A percentile compares a stretch with the other conserved stretches of the same genome.
Conservation (phyloP, 1,284 basidiomycete genomes). For the Sporisorium reilianum region DNA sequence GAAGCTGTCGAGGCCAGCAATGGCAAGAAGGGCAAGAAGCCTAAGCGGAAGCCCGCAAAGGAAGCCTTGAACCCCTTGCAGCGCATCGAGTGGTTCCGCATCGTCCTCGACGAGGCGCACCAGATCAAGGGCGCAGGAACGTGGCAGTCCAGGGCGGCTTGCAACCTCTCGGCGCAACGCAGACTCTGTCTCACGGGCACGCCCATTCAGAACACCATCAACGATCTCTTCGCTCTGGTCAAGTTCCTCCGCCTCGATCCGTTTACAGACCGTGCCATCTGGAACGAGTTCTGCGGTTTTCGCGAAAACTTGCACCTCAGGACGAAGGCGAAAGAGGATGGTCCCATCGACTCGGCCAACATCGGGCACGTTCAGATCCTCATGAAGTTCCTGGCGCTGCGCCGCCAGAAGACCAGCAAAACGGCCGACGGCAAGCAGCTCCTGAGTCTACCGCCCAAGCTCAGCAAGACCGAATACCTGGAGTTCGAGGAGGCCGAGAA, state of each 20-base stretch:
- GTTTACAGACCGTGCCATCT: conserved; percentile 90
- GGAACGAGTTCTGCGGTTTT: conserved; percentile 91
- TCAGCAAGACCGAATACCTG: conserved; percentile 85
- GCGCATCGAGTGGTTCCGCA: conserved; percentile 95
- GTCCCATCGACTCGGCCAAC: conserved; percentile 79
- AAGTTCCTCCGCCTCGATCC: conserved; percentile 93
- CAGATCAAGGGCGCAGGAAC: conserved; percentile 96
- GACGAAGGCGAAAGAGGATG: conserved; percentile 41
- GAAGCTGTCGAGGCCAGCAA: conserved; percentile 11
- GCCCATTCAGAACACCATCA: conserved; percentile 97
- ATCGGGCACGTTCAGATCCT: conserved; percentile 93
- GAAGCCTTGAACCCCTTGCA: conserved; percentile 89
- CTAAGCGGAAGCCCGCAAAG: conserved; percentile 70
- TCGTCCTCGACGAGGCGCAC: conserved; percentile 93
- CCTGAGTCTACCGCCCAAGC: conserved; percentile 83
- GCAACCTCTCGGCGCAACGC: conserved; percentile 92
- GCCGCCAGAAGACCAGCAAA: conserved; percentile 92
- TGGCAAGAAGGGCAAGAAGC: conserved; percentile 70
- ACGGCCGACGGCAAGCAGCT: conserved; percentile 84
- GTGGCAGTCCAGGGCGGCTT: conserved; percentile 91
- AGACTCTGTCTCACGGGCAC: conserved; percentile 95
- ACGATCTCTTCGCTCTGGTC: conserved; percentile 95
- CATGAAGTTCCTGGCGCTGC: conserved; percentile 95
- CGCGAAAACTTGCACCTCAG: conserved; percentile 77
- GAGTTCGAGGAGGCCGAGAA: conserved; percentile 86